phyloP scores from a whole-genome alignment of 2,329 filamentous ascomycete species.

The Cadophora luteo-olivacea region DNA sequence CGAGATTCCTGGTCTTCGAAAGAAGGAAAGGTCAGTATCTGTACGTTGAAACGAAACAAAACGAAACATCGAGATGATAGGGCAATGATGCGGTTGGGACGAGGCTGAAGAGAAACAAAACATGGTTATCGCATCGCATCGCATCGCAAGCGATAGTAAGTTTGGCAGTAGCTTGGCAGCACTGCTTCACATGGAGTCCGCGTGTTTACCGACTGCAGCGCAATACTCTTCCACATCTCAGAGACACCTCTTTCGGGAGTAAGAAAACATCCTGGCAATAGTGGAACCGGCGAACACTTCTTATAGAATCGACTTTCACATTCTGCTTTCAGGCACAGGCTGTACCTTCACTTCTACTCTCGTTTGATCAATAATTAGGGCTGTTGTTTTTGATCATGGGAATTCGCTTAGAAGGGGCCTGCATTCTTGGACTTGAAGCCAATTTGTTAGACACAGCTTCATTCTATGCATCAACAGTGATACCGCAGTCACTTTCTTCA shows the following conservation, averaged over 20 bases:
- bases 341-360: not conserved
- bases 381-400: not conserved
- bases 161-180: slow-evolving; percentile 7
- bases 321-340: not conserved
- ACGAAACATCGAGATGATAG: too few relatives aligned
- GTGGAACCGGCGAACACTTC: too few relatives aligned
- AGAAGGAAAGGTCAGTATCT: too few relatives aligned
- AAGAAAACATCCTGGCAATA: too few relatives aligned
- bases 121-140: slow-evolving; percentile 9
- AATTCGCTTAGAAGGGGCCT: not conserved
- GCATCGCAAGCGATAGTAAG: not conserved
- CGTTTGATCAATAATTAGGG: not conserved
- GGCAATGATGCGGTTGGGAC: too few relatives aligned
- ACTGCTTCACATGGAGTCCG: not conserved
- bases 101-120: too few relatives aligned
- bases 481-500: not conserved
- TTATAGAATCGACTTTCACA: too few relatives aligned
- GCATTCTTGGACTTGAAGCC: not conserved
- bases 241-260: too few relatives aligned
- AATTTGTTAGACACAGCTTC: not conserved
- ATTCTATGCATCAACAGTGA: not conserved
- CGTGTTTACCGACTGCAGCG: too few relatives aligned
- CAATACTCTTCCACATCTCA: too few relatives aligned
- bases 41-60: too few relatives aligned
- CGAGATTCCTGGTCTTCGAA: too few relatives aligned